Conservation (phyloP, 331 rosid species). For the Stylosanthes scabra region DNA sequence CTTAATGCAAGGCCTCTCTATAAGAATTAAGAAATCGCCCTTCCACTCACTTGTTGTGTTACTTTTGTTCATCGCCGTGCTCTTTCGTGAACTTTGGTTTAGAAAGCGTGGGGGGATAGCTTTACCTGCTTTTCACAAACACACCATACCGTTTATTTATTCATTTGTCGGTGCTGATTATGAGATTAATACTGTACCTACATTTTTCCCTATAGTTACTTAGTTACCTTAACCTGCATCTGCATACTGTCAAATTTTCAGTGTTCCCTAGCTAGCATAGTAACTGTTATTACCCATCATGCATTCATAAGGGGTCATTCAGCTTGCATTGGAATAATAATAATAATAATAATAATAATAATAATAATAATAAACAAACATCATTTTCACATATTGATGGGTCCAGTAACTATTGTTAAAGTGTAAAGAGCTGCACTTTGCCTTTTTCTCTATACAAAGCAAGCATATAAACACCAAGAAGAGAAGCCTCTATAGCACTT, state of each 20-base stretch:
- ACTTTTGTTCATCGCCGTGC: too few species aligned
- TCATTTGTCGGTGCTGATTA: constrained; percentile 42
- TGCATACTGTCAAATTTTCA: too few species aligned
- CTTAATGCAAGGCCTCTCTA: background rate
- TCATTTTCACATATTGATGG: constrained; percentile 6
- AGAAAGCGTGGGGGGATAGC: constrained; percentile 29
- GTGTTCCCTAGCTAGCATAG: too few species aligned
- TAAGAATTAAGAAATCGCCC: background rate
- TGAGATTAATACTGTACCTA: background rate
- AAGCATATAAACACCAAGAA: constrained; percentile 40
- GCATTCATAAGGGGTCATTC: too few species aligned
- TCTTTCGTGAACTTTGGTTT: too few species aligned
- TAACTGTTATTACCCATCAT: too few species aligned
- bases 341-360: too few species aligned
- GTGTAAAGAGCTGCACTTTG: constrained; percentile 34
- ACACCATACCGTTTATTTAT: constrained; percentile 10
- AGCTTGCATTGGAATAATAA: too few species aligned
- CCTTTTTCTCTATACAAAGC: background rate
- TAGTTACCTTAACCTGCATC: too few species aligned
- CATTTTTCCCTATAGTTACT: background rate
- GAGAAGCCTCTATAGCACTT: constrained; percentile 17
- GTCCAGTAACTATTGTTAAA: constrained; percentile 19
- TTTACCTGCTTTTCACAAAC: constrained; percentile 27
- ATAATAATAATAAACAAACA: constrained; percentile 35
- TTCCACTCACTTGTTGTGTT: background rate